Evolutionary conservation across 371 early-diverging fungal species (phyloP), one percentile per base, ranked within the genome.

Genomic region (Apophysomyces trapeziformis): DNA sequence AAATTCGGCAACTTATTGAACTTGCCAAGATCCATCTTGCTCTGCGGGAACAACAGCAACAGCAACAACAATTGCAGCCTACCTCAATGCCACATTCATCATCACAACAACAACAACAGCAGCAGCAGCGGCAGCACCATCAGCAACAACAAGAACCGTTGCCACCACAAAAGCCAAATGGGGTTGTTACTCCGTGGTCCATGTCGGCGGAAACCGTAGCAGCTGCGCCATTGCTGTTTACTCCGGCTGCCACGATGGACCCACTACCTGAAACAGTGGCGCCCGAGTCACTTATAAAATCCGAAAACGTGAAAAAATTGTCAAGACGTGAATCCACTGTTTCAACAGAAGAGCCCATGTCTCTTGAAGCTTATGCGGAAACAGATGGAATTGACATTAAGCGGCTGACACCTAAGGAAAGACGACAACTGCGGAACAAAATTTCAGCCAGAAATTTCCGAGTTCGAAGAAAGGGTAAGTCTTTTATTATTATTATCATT

Each of bases 371-470:
- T 4, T 71, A 68, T 50, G 72, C 72, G 18, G 68, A 63, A 67
- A 61, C 64, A 12, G 68, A 71, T 62, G 72, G 72, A 11, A 67
- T 71, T 45, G 72, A 71, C 37, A 72, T 78, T 66, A 87, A 87
- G 63, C 83, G 80, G 58, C 76, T 92, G 72, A 80, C 89, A 0
- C 82, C 92, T 13, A 93, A 92, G 68, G 93, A 95, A 74, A 83
- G 92, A 21, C 77, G 94, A 41, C 93, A 93, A 70, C 72, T 94
- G 58, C 83, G 94, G n/a, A 95, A 95, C 83, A 94, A 93, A 71
- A 89, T 94, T 59, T 93, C 93, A 11, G 95, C 95, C 13, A 80
- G 95, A 65, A 92, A 92, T 71, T 95, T 95, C 75, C 85, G 95
- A 54, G 89, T 90, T 50, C 85, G 95, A 46, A 85, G 94, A 78